Evolutionary conservation across 2,329 filamentous ascomycete species (phyloP).

Genomic region (Monosporascus sp.): DNA sequence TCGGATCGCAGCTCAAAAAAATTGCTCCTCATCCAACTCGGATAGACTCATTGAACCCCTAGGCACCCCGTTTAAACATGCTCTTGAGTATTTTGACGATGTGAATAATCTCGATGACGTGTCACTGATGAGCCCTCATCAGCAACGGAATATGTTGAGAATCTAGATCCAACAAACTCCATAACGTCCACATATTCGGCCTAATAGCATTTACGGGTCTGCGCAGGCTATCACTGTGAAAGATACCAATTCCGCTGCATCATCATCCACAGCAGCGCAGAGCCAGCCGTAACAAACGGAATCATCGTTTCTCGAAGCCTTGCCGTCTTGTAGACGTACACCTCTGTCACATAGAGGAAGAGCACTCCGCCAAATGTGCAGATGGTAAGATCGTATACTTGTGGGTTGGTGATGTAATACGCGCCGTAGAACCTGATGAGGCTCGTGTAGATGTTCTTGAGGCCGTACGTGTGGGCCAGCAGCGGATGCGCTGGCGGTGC

Average conservation of each 20-base stretch:
- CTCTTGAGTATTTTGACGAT: no score
- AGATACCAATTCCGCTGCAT: constrained; percentile 18
- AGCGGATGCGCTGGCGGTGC: constrained; percentile 20
- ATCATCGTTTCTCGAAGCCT: constrained; percentile 16
- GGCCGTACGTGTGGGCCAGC: constrained; percentile 28
- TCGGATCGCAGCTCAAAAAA: no score
- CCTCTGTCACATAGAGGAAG: constrained; percentile 22
- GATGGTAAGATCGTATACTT: constrained; percentile 27
- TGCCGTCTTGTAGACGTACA: constrained; percentile 20
- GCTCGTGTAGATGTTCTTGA: constrained; percentile 31
- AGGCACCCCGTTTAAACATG: no score
- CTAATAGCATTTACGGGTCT: no score
- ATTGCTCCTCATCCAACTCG: no score
- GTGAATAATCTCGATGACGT: no score
- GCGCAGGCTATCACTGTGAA: no score
- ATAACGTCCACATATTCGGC: no score
- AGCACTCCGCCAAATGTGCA: constrained; percentile 27
- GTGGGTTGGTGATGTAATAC: constrained; percentile 25
- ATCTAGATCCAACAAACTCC: no score
- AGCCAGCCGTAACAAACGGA: constrained; percentile 15
- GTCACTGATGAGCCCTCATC: no score
- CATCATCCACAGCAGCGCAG: constrained; percentile 19
- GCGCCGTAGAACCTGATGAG: constrained; percentile 29
- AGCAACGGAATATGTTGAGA: no score
- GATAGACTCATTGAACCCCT: no score